A percentile compares a stretch with the other conserved stretches of the same genome.
Evolutionary conservation across 345 rosid genomes (phyloP).

Genomic region (Cardiospermum halicacabum): DNA sequence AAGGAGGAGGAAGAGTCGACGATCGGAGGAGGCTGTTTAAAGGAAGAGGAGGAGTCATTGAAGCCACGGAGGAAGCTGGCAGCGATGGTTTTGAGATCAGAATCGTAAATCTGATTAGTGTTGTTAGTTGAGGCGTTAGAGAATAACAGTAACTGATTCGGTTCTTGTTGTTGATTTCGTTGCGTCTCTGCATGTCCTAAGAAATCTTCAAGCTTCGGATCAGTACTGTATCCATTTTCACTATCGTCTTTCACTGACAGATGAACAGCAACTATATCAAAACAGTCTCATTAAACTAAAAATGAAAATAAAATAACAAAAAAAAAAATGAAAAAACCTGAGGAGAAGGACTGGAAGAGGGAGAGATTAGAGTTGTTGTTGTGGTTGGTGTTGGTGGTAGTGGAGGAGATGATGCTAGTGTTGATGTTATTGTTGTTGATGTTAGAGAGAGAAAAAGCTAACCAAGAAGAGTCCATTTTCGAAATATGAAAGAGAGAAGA

Average conservation of each 20-base stretch:
- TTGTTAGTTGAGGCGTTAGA: conserved; percentile 18
- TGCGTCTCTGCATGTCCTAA: conserved; percentile 39
- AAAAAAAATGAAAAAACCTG: conserved; percentile 24
- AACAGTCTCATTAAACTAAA: too few relatives aligned
- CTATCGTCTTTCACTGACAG: too few relatives aligned
- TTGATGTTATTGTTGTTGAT: too few relatives aligned
- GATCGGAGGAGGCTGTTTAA: too few relatives aligned
- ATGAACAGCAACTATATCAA: too few relatives aligned
- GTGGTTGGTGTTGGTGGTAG: conserved; percentile 12
- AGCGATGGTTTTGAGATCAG: conserved; percentile 74
- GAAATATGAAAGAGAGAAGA: not conserved
- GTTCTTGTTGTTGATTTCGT: too few relatives aligned
- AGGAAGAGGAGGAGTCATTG: too few relatives aligned
- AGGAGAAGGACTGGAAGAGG: conserved; percentile 34
- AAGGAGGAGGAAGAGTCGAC: too few relatives aligned
- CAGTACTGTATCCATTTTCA: too few relatives aligned
- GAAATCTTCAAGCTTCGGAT: conserved; percentile 71
- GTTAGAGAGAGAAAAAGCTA: conserved; percentile 60
- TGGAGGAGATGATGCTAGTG: too few relatives aligned
- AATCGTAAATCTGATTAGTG: conserved; percentile 52
- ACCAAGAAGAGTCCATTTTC: conserved; percentile 47
- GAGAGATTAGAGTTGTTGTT: conserved; percentile 33
- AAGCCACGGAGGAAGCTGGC: conserved; percentile 69
- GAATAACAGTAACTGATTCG: too few relatives aligned
- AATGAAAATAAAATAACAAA: not conserved